phyloP scores from a whole-genome alignment of 176 grass and related monocot species.

The Ananas comosus region DNA sequence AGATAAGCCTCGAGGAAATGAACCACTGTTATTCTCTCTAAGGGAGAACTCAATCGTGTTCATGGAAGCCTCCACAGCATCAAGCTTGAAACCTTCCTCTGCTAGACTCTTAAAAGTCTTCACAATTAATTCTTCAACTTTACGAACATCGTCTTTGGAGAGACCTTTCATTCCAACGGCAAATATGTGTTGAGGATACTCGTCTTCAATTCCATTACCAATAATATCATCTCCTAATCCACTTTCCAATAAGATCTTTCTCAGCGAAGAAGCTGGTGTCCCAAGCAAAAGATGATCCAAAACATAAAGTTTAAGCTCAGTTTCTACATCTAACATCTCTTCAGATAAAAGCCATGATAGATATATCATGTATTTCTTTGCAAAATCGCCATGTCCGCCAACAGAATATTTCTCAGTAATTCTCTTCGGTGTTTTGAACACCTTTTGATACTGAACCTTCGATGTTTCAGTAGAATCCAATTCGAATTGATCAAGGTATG shows the following conservation, averaged over 20 bases:
- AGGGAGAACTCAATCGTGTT: slow-evolving; percentile 93
- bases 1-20: slow-evolving; percentile 88
- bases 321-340: slow-evolving; percentile 70
- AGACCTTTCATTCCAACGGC: slow-evolving; percentile 92
- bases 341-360: slow-evolving; percentile 82
- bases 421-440: slow-evolving; percentile 69
- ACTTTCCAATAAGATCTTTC: slow-evolving; percentile 85
- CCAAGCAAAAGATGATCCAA: slow-evolving; percentile 88
- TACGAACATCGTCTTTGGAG: slow-evolving; percentile 58
- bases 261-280: slow-evolving; percentile 88
- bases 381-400: slow-evolving; percentile 64
- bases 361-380: slow-evolving; percentile 94
- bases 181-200: slow-evolving; percentile 77
- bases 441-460: slow-evolving; percentile 64
- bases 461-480: slow-evolving; percentile 59
- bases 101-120: slow-evolving; percentile 60
- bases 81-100: slow-evolving; percentile 71
- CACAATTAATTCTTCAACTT: slow-evolving; percentile 81
- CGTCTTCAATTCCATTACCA: slow-evolving; percentile 93
- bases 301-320: slow-evolving; percentile 71
- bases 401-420: slow-evolving; percentile 80
- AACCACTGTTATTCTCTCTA: slow-evolving; percentile 95
- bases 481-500: slow-evolving; percentile 92
- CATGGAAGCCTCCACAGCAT: slow-evolving; percentile 94
- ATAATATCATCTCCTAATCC: slow-evolving; percentile 78